Conservation (phyloP, 75 land plant genomes). For the Isoetes taiwanensis region DNA sequence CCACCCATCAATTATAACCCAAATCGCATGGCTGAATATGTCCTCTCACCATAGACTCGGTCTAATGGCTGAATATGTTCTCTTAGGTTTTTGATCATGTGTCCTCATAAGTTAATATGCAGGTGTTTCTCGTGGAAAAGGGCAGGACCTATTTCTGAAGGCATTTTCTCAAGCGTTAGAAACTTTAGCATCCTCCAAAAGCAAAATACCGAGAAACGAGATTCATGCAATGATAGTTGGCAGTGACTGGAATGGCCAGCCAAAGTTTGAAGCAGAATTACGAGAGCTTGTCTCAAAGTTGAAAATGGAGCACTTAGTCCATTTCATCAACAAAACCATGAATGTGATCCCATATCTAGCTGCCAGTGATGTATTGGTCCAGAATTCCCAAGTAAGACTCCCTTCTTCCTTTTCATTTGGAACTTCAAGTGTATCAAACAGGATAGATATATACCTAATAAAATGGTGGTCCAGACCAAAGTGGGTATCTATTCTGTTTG, state of each 20-base stretch:
- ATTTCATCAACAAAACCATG: conserved; percentile 80
- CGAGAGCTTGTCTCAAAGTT: conserved; percentile 47
- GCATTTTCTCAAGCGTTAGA: conserved; percentile 54
- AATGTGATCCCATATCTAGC: conserved; percentile 76
- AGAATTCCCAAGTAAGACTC: conserved; percentile 66
- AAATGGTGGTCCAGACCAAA: too few relatives aligned
- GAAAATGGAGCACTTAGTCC: conserved; percentile 50
- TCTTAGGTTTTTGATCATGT: too few relatives aligned
- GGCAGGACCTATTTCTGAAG: conserved; percentile 77
- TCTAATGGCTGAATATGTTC: too few relatives aligned
- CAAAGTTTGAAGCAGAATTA: conserved; percentile 55
- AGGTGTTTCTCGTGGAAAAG: conserved; percentile 98
- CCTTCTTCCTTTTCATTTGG: neutral
- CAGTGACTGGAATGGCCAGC: conserved; percentile 63
- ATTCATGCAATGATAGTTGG: conserved; percentile 79
- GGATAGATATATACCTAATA: neutral
- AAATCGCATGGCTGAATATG: too few relatives aligned
- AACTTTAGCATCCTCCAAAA: conserved; percentile 16
- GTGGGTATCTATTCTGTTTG: too few relatives aligned
- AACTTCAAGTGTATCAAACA: neutral
- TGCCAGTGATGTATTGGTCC: conserved; percentile 84
- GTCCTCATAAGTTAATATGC: too few relatives aligned
- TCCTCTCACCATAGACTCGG: too few relatives aligned
- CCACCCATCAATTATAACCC: too few relatives aligned
- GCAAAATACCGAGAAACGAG: too few relatives aligned